Base-by-base conservation (phyloP, 2,329 filamentous ascomycete species). In the Cladophialophora exuberans region DNA sequence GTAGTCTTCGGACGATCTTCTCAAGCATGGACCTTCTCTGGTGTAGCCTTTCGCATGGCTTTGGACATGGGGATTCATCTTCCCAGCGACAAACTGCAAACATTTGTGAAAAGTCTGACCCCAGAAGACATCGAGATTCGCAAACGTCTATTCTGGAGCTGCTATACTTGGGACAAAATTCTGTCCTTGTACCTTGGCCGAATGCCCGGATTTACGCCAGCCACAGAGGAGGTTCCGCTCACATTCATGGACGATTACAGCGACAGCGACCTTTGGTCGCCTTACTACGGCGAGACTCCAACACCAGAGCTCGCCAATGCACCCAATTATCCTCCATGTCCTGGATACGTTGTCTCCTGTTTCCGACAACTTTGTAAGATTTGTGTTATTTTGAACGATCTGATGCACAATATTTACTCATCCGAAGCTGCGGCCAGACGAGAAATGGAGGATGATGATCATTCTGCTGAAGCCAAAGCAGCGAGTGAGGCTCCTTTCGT, bases 351-450 rank as follows among this genome's bases (percentile, higher is more conserved):
- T 11, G 55, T 67, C 6, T 67, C 65, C 6, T 67, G 65, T 52
- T 69, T 69, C 39, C 62, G 60, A 22, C 56, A 63, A 23, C 42
- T 66, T 23, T 67, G 66, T 57, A 66, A 72, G 44, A 71, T 82
- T 0, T 79, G 76, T 1, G 63, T 79, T 6, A 73, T 78, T 17
- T 68, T 81, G 66, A 78, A 79, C 48, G 71, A 68, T 45, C 78
- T 76, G 46, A 65, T 73, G 35, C 76, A 72, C 60, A 73, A 70
- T 49, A 71, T 79, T 2, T 79, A 79, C 46, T 71, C 73, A 7
- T 41, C 56, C 0, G 76, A 77, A 31, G 65, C 73, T 5, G 76
- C 71, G 15, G 71, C 70, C 4, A 69, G 70, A 61, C 20, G 73
- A 71, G 49, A 56, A 4, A 36, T 54, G 48, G 54, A 54, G 22